Percentiles rank a stretch among this genome's conserved stretches.
These are phyloP conservation scores for Clonostachys rhizophaga DNA, from an alignment of 2,329 filamentous ascomycete species.

Conservation along the genomic window DNA sequence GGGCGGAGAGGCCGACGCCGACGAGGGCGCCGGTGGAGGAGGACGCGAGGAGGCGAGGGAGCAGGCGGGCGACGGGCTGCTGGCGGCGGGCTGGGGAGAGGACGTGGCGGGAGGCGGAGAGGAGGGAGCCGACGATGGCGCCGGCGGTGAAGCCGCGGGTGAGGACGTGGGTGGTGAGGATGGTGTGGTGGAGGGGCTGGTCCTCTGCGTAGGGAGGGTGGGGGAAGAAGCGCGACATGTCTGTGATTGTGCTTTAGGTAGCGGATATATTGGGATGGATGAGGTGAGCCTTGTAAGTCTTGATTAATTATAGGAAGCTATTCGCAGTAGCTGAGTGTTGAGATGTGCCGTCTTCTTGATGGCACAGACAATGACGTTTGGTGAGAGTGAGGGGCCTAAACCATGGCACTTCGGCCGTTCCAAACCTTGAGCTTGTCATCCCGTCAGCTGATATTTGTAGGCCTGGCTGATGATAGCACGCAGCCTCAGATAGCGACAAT, in stretches of 20 bases:
- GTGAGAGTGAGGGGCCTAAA: too few species aligned
- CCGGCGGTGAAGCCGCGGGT: conserved; percentile 50
- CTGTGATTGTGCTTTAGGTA: background rate
- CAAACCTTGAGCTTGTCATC: too few species aligned
- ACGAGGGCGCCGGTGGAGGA: conserved; percentile 38
- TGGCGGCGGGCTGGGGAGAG: conserved; percentile 13
- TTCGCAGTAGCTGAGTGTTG: too few species aligned
- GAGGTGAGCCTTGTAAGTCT: too few species aligned
- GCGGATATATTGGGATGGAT: too few species aligned
- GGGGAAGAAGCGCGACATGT: conserved; percentile 53
- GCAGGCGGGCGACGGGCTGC: conserved; percentile 14
- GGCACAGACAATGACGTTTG: too few species aligned
- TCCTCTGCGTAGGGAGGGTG: conserved; percentile 58
- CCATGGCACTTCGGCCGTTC: too few species aligned
- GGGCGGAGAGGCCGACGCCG: conserved; percentile 34
- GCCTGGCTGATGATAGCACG: too few species aligned
- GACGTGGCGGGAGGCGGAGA: conserved; percentile 23
- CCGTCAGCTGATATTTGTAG: too few species aligned
- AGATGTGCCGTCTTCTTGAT: too few species aligned
- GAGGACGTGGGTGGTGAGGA: conserved; percentile 56
- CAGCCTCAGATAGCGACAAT: too few species aligned
- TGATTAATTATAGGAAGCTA: too few species aligned
- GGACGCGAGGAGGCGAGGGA: conserved; percentile 34
- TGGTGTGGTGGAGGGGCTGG: conserved; percentile 46
- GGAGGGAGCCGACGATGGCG: conserved; percentile 37